Conservation (phyloP, 2,329 filamentous ascomycete species). For the Penicillium capsulatum region DNA sequence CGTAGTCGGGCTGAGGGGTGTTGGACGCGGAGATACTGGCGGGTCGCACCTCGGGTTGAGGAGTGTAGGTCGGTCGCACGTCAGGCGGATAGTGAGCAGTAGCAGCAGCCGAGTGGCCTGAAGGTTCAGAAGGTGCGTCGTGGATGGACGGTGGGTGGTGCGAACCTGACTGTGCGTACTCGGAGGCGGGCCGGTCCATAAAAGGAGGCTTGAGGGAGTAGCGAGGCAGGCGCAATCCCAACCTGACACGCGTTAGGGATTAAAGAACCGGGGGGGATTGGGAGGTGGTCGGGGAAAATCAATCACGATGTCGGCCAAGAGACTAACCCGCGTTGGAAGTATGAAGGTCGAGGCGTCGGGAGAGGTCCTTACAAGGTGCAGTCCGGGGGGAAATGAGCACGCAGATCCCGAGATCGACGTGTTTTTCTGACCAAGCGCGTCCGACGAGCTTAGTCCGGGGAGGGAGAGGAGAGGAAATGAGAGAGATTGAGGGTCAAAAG, state of each 20-base stretch:
- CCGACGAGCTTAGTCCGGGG: too few relatives aligned
- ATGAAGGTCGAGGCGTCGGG: too few relatives aligned
- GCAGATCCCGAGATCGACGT: slow-evolving; percentile 5
- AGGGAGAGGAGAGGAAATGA: slow-evolving; percentile 5
- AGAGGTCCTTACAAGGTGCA: too few relatives aligned
- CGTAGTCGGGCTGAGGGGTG: slow-evolving; percentile 87
- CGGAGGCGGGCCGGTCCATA: slow-evolving; percentile 63
- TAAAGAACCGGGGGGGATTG: too few relatives aligned
- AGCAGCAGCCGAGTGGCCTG: slow-evolving; percentile 87
- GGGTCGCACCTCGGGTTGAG: slow-evolving; percentile 73
- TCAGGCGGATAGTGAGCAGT: slow-evolving; percentile 40
- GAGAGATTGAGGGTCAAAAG: slow-evolving; percentile 9
- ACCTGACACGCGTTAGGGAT: too few relatives aligned
- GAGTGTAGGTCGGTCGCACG: slow-evolving; percentile 64
- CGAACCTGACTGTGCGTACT: slow-evolving; percentile 88
- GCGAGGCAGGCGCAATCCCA: slow-evolving; percentile 8
- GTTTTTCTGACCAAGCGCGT: not conserved
- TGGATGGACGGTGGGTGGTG: slow-evolving; percentile 47
- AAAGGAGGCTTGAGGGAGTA: slow-evolving; percentile 31
- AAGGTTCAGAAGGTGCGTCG: slow-evolving; percentile 72
- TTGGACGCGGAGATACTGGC: slow-evolving; percentile 69
- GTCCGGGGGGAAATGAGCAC: slow-evolving; percentile 1
- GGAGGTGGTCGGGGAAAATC: too few relatives aligned
- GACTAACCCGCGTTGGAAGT: too few relatives aligned
- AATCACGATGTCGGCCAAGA: too few relatives aligned